phyloP scores from a whole-genome alignment of 345 rosid genomes.

The Bretschneidera sinensis region DNA sequence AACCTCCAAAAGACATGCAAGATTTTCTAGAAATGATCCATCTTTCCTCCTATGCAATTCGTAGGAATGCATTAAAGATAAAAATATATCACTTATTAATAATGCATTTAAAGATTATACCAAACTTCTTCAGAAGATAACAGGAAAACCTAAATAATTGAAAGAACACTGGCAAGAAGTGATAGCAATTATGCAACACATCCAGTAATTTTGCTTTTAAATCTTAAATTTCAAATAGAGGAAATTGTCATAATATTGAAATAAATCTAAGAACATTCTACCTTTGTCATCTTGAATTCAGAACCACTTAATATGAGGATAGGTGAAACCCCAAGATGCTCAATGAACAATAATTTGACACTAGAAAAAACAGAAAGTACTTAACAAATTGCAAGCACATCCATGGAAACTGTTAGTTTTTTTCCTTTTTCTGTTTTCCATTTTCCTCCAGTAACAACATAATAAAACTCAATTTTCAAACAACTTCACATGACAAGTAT shows the following conservation, averaged over 20 bases:
- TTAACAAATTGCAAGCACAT: background rate
- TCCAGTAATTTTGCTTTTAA: too few relatives aligned
- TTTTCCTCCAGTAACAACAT: too few relatives aligned
- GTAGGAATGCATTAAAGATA: constrained; percentile 1
- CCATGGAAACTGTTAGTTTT: background rate
- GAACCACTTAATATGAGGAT: background rate
- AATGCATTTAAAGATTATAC: background rate
- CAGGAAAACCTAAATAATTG: background rate
- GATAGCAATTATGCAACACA: background rate
- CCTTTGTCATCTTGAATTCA: background rate
- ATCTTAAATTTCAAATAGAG: too few relatives aligned
- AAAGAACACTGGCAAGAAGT: background rate
- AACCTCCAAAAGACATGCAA: constrained; percentile 40
- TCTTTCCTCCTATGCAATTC: constrained; percentile 45
- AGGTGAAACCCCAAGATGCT: too few relatives aligned
- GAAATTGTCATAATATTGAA: too few relatives aligned
- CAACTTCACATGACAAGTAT: background rate
- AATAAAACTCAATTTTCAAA: background rate
- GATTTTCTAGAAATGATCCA: constrained; percentile 50
- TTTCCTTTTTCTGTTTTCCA: too few relatives aligned
- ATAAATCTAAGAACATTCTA: too few relatives aligned
- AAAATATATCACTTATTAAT: background rate
- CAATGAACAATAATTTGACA: background rate
- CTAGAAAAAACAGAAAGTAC: background rate
- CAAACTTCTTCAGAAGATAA: background rate